These are phyloP conservation scores for Hordeum vulgare DNA, from an alignment of 176 grass and related monocot species.

Conservation along the genomic window DNA sequence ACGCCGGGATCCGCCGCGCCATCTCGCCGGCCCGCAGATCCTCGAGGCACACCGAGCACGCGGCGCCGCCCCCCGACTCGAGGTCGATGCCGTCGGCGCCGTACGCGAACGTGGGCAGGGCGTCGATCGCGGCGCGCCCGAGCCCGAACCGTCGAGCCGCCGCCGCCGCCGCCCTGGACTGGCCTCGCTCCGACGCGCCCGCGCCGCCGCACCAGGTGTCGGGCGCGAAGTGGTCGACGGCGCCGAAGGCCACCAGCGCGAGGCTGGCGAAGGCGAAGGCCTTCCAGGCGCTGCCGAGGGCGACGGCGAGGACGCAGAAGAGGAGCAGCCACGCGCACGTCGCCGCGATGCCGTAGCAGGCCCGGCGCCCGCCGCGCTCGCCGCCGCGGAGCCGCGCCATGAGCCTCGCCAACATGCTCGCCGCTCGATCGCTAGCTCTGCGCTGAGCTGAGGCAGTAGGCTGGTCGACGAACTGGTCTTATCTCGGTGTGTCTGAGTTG, in stretches of 20 bases:
- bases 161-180: neutral
- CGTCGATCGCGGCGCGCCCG: neutral
- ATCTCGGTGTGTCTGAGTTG: too few relatives aligned
- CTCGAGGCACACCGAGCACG: constrained; percentile 34
- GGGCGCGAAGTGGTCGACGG: neutral
- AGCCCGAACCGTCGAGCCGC: neutral
- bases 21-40: neutral
- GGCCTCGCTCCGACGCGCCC: neutral
- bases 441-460: neutral
- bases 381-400: neutral
- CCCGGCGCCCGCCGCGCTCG: neutral
- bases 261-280: neutral
- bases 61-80: neutral
- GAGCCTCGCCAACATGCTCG: neutral
- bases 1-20: constrained; percentile 18
- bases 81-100: neutral
- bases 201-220: neutral
- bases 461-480: neutral
- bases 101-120: constrained; percentile 26
- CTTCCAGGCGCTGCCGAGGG: neutral
- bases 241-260: neutral
- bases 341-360: constrained; percentile 13
- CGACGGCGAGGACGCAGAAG: constrained; percentile 13
- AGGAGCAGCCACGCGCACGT: neutral
- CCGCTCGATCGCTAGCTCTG: too few relatives aligned